Conservation (phyloP, 2,329 filamentous ascomycete species). For the Aureobasidium mangrovei region DNA sequence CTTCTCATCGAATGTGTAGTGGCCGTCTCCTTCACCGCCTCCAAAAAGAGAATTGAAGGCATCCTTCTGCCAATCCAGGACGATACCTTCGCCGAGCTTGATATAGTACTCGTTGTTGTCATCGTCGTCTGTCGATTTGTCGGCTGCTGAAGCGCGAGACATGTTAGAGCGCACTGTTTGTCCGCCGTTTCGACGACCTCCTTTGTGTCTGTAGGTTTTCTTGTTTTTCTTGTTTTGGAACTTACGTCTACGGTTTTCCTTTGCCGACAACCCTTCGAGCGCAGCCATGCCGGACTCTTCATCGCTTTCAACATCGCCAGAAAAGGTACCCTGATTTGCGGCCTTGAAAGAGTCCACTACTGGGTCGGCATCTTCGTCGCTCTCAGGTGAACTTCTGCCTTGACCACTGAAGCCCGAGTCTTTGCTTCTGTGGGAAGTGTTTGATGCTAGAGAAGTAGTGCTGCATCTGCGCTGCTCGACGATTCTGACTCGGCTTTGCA, state of each 20-base stretch:
- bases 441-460: conserved; percentile 20
- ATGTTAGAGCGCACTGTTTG: conserved; percentile 3
- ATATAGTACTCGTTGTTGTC: conserved; percentile 36
- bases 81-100: conserved; percentile 70
- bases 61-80: conserved; percentile 74
- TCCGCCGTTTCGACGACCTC: conserved; percentile 5
- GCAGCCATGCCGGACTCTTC: conserved; percentile 10
- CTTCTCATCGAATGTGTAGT: conserved; percentile 49
- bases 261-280: conserved; percentile 12
- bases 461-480: conserved; percentile 18
- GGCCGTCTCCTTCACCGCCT: conserved; percentile 46
- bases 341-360: conserved; percentile 1
- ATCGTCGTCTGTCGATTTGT: background rate
- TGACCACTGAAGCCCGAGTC: conserved; percentile 14
- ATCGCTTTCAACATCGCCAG: conserved; percentile 15
- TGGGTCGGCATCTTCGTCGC: conserved; percentile 20
- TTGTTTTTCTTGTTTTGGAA: conserved; percentile 13
- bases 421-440: conserved; percentile 18
- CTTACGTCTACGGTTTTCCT: conserved; percentile 11
- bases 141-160: conserved; percentile 27
- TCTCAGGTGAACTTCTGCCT: conserved; percentile 16
- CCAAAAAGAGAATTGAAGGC: conserved; percentile 64
- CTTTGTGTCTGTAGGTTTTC: conserved; percentile 22
- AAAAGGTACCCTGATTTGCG: background rate
- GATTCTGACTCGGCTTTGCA: conserved; percentile 24